Base-by-base conservation (phyloP, 2,329 filamentous ascomycete species). In the Paecilomyces sp. region DNA sequence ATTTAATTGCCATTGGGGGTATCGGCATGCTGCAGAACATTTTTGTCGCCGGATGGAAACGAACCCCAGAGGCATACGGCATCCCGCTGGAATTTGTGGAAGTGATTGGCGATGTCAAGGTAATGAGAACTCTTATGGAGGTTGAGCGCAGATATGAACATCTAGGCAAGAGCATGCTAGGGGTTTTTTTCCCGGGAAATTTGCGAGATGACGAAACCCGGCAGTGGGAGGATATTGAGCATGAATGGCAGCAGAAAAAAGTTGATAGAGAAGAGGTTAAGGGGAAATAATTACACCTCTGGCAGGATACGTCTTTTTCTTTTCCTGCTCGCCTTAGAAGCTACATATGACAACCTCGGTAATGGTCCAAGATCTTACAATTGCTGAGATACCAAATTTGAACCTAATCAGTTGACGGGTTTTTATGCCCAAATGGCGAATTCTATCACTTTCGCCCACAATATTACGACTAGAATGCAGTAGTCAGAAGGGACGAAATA, bases 21-120 rank as follows among this genome's bases (percentile, higher is more conserved):
- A 62, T 77, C 28, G 77, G 76, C 34, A 36, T 36, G 34, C 34
- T 76, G 1, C 75, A 78, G 58, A 79, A 77, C 60, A 65, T 73
- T n/a, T 65, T 66, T 56, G 70, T 74, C 2, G 74, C 74, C 0
- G 74, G 34, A 36, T 36, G 34, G 34, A 36, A 36, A 9, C 34
- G 34, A 36, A 36, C 34, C 34, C 34, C 69, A 2, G 54, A n/a
- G 1, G 56, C 57, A 8, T 63, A 58, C 18, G 58, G 62, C 1
- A 54, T 63, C 3, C 58, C 58, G 15, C 8, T 75, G 11, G 59
- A 62, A 1, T 66, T 65, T 53, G 60, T 61, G 9, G 64, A 67
- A 36, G 65, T 66, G 7, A 63, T 67, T 25, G 67, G 64, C 2
- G 59, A 67, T 30, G 59, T 57, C 24, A 72, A 72, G 54, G 69